These are phyloP conservation scores for Tetrahymena borealis DNA, from an alignment of 73 alveolate species.

Conservation along the genomic window DNA sequence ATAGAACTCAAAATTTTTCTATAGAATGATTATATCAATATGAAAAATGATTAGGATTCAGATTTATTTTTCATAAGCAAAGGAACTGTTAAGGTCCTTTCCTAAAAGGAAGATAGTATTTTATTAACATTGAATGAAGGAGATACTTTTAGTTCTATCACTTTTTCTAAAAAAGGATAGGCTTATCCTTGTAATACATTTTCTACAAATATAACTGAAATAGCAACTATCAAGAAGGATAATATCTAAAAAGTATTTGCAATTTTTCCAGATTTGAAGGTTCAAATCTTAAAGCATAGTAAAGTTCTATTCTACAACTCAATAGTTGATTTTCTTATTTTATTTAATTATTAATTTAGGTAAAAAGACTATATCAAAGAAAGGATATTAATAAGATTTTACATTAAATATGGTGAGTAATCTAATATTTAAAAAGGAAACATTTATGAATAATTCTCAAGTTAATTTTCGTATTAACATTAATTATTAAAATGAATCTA, in stretches of 20 bases:
- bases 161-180: not conserved
- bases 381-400: no score
- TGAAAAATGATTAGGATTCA: not conserved
- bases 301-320: no score
- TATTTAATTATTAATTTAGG: no score
- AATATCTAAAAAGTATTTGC: not conserved
- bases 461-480: no score
- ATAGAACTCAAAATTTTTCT: not conserved
- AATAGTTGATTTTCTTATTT: no score
- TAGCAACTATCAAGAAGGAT: not conserved
- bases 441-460: no score
- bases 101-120: not conserved
- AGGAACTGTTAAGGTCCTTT: not conserved
- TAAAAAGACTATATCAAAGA: no score
- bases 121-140: not conserved
- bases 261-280: not conserved
- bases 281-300: not conserved
- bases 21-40: not conserved
- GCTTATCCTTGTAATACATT: not conserved
- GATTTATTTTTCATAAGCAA: not conserved
- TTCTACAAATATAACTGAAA: not conserved
- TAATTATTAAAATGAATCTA: no score
- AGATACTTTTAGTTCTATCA: not conserved
- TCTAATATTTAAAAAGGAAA: no score
- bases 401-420: no score